phyloP scores from a whole-genome alignment of 2,329 filamentous ascomycete species.

The Clonostachys byssicola region DNA sequence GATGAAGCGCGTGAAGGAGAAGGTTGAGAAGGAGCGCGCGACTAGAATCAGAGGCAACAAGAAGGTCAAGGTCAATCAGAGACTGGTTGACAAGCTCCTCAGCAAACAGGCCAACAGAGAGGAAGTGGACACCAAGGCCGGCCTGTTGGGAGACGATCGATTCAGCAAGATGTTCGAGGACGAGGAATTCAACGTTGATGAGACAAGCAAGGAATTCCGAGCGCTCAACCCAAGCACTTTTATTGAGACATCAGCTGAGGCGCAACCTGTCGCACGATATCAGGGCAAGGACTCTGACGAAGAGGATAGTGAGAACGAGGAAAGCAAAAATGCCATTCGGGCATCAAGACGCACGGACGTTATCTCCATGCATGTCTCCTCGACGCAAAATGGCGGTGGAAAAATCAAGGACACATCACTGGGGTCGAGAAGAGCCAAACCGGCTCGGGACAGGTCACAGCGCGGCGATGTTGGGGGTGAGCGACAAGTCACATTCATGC shows the following conservation, averaged over 20 bases:
- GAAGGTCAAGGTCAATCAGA: slow-evolving; percentile 96
- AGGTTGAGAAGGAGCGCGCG: slow-evolving; percentile 95
- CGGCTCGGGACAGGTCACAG: slow-evolving; percentile 38
- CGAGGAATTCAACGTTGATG: slow-evolving; percentile 88
- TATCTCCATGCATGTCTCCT: slow-evolving; percentile 64
- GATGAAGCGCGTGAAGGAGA: slow-evolving; percentile 86
- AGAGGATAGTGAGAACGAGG: slow-evolving; percentile 36
- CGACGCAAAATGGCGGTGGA: slow-evolving; percentile 57
- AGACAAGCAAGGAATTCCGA: slow-evolving; percentile 81
- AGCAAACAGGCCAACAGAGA: slow-evolving; percentile 58
- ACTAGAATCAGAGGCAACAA: slow-evolving; percentile 91
- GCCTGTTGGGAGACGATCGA: slow-evolving; percentile 77
- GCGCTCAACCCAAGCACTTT: slow-evolving; percentile 83
- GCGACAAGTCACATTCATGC: slow-evolving; percentile 70
- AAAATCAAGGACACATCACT: slow-evolving; percentile 51
- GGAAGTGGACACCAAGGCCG: slow-evolving; percentile 53
- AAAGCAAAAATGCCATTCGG: slow-evolving; percentile 15
- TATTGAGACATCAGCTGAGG: slow-evolving; percentile 24
- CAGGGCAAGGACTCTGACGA: slow-evolving; percentile 36
- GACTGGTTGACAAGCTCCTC: slow-evolving; percentile 69
- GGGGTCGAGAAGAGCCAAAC: slow-evolving; percentile 49
- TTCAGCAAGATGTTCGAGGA: slow-evolving; percentile 90
- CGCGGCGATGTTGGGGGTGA: slow-evolving; percentile 53
- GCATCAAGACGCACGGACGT: slow-evolving; percentile 20
- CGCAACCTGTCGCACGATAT: slow-evolving; percentile 23